Base-by-base conservation (phyloP, 208 protist species). In the Lotmaria passim region DNA sequence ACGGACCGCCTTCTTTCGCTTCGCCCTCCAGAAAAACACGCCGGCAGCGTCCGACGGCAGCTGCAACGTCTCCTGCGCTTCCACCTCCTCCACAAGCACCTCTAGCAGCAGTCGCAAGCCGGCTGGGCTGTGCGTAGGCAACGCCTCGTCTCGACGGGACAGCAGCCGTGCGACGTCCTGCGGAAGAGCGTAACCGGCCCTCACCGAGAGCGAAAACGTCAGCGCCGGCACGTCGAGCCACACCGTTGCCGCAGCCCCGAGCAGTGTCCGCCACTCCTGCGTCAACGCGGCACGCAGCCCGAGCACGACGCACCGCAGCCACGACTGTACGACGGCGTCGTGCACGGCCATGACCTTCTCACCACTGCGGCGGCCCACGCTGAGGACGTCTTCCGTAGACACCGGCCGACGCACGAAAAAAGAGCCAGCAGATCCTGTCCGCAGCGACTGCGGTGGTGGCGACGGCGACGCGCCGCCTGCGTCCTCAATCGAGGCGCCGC, bases 31-130 rank as follows among this genome's bases (percentile, higher is more conserved):
- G 2, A 5, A 5, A 3, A 36, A 55, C 14, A 15, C 23, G 19
- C 14, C 7, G 50, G 50, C 50, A 36, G 7, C 3, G n/a, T 30
- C 28, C 30, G 52, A 36, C 19, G n/a, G 10, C 23, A 21, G 21
- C 10, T 17, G 55, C 23, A 21, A 6, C 3, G 1, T 8, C 43
- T 64, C 58, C 15, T 17, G 11, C 15, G 41, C 41, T 19, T 46
- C 41, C 30, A 43, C 58, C 0, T 64, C 77, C 15, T 88, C 86
- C 1, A 59, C 72, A 14, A 91, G 79, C 30, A 88, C 14, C 23
- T 88, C 80, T 24, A 88, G 34, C 55, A 91, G 34, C 53, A 91
- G 56, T 24, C 56, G 65, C 15, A 87, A 63, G 31, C 86, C 86
- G 8, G 63, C 63, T 0, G 82, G 79, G n/a, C 65, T 60, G 47